Evolutionary conservation across 2,329 filamentous ascomycete genomes (phyloP).

Genomic region (Talaromyces sp.): DNA sequence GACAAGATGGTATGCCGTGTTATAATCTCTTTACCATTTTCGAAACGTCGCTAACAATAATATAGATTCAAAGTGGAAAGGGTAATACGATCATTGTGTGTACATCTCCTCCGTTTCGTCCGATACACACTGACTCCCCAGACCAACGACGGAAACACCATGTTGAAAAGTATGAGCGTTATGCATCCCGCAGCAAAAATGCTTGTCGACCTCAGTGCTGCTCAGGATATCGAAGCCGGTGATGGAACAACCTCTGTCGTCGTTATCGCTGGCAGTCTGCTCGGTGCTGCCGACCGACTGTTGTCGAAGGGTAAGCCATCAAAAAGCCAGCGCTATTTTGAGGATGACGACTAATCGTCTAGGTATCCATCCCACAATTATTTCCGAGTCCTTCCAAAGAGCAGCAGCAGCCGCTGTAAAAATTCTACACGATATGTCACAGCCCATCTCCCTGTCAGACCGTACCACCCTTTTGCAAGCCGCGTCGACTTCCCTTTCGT

Average conservation of each 20-base stretch:
- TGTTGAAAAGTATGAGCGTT: slow-evolving; percentile 98
- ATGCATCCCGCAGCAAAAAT: slow-evolving; percentile 99
- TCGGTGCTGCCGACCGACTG: slow-evolving; percentile 89
- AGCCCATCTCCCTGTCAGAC: slow-evolving; percentile 84
- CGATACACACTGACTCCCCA: slow-evolving; percentile 33
- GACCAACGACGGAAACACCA: slow-evolving; percentile 98
- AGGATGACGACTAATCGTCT: background rate
- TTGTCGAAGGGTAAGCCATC: slow-evolving; percentile 66
- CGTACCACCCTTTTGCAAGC: slow-evolving; percentile 89
- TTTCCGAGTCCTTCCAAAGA: slow-evolving; percentile 95
- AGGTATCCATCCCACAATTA: slow-evolving; percentile 91
- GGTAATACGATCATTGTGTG: slow-evolving; percentile 87
- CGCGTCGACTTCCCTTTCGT: slow-evolving; percentile 92
- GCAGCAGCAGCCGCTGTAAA: slow-evolving; percentile 85
- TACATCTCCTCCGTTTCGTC: slow-evolving; percentile 19
- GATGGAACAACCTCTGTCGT: slow-evolving; percentile 98
- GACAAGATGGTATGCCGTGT: slow-evolving; percentile 76
- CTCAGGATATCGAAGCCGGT: slow-evolving; percentile 96
- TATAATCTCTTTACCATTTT: background rate
- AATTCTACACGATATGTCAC: slow-evolving; percentile 91
- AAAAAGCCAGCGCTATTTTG: background rate
- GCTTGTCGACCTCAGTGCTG: slow-evolving; percentile 94
- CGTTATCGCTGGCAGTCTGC: slow-evolving; percentile 90
- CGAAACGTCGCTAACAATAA: slow-evolving; percentile 22
- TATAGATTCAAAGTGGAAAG: slow-evolving; percentile 82